These are phyloP conservation scores for Hemisphaericaspora xylanilytica DNA, from an alignment of 1,139 yeast species.

Conservation along the genomic window DNA sequence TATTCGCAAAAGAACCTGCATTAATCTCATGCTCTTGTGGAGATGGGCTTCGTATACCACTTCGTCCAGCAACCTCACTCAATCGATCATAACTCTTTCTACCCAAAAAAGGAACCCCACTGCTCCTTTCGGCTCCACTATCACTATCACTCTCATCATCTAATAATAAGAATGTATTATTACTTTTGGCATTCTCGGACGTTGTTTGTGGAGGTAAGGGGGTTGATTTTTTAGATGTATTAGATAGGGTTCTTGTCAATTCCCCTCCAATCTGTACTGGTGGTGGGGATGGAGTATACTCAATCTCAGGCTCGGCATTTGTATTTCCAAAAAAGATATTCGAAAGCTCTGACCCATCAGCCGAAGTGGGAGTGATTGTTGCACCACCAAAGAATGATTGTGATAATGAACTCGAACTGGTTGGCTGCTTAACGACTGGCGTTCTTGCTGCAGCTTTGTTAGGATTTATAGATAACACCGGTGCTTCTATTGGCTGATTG, in stretches of 20 bases:
- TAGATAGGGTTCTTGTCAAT: conserved; percentile 19
- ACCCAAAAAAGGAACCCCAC: conserved; percentile 2
- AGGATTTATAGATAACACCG: conserved; percentile 32
- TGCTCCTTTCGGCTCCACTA: conserved; percentile 23
- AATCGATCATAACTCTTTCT: conserved; percentile 38
- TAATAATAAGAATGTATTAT: conserved; percentile 16
- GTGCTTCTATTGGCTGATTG: conserved; percentile 28
- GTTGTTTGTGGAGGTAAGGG: conserved; percentile 50
- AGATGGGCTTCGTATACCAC: conserved; percentile 37
- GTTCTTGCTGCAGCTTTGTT: conserved; percentile 33
- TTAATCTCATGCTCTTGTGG: conserved; percentile 12
- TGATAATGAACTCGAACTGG: conserved; percentile 39
- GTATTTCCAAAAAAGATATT: conserved; percentile 29
- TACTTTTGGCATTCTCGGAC: conserved; percentile 35
- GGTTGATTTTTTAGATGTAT: conserved; percentile 34
- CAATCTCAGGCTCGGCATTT: not conserved
- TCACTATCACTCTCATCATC: conserved; percentile 29
- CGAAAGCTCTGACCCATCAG: conserved; percentile 12
- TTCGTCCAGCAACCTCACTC: conserved; percentile 52
- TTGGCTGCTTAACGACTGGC: conserved; percentile 40
- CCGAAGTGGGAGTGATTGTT: not conserved
- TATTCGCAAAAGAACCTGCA: conserved; percentile 7
- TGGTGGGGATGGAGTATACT: not conserved
- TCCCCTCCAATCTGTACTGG: not conserved
- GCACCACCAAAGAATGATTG: conserved; percentile 29